These are phyloP conservation scores for Aspergillus fumigatus DNA, from an alignment of 2,329 filamentous ascomycete genomes.

Conservation along the genomic window DNA sequence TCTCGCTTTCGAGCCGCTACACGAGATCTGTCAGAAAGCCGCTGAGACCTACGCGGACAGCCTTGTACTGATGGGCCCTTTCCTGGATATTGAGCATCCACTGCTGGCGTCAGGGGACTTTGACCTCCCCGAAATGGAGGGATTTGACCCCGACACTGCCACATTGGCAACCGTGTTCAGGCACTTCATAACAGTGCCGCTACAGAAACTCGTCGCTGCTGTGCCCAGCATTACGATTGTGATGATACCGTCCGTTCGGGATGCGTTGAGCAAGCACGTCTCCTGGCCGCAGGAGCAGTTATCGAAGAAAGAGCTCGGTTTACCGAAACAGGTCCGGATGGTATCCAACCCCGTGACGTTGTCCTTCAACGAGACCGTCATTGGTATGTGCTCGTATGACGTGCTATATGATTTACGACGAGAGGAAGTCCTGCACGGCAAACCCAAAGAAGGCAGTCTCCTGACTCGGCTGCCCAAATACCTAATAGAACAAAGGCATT, in stretches of 20 bases:
- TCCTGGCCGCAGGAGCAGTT: conserved; percentile 80
- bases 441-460: conserved; percentile 54
- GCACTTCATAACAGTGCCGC: conserved; percentile 67
- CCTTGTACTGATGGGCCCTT: conserved; percentile 77
- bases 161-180: conserved; percentile 82
- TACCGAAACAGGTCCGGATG: conserved; percentile 71
- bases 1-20: conserved; percentile 81
- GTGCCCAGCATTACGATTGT: conserved; percentile 79
- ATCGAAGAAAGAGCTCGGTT: conserved; percentile 64
- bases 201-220: conserved; percentile 64
- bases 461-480: conserved; percentile 70
- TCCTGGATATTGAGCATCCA: conserved; percentile 88
- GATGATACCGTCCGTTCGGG: conserved; percentile 76
- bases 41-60: conserved; percentile 70
- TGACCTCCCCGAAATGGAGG: conserved; percentile 64
- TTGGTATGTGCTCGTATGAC: conserved; percentile 81
- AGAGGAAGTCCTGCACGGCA: conserved; percentile 63
- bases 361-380: conserved; percentile 77
- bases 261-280: conserved; percentile 75
- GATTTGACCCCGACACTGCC: conserved; percentile 68
- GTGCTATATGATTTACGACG: conserved; percentile 74
- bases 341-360: conserved; percentile 89
- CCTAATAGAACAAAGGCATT: conserved; percentile 84
- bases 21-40: conserved; percentile 74
- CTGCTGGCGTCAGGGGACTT: conserved; percentile 76